Evolutionary conservation across 2,329 filamentous ascomycete genomes (phyloP), one percentile per base, ranked within the genome.

Genomic region (Raffaelea arxii): DNA sequence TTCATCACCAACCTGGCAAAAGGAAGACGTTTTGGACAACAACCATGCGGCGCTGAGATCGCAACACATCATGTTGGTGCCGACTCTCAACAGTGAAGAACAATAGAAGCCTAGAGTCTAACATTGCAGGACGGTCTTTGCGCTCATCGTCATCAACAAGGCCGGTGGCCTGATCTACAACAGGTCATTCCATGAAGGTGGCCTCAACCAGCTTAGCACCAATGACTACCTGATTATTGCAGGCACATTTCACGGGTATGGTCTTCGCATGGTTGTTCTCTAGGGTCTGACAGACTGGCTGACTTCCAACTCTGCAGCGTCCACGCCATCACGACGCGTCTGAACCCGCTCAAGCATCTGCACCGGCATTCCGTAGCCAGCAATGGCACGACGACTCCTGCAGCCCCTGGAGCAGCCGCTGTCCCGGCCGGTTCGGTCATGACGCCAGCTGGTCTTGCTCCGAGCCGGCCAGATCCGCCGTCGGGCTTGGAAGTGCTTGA

Each of bases 121-220:
- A n/a, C n/a, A n/a, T n/a, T n/a, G n/a, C 56, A 97, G 90, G 92
- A 86, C 89, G 55, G 85, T 98, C 64, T 92, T 94, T 66, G 82
- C 90, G 49, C 83, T 98, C 61, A 89, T 97, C 64, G 84, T 98
- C 64, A 95, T 98, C 72, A 97, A 96, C 75, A 98, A 98, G 76
- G 90, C 92, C 54, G 92, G 90, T 50, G 92, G 92, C 58, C 77
- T 98, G 46, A 83, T 98, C 66, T 98, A 94, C 74, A 91, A 97
- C 68, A 87, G 89, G 57, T 86, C 88, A 60, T 97, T 98, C 65
- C 82, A 90, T 58, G 80, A 91, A 38, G 85, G 80, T 50, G 86
- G 78, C 40, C 77, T 98, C 49, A 86, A 86, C 64, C 88, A 91
- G 63, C 82, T 98, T 56, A 86, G 80, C 55, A 91, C 87, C 56